phyloP scores from a whole-genome alignment of 140 eudicot genomes.

The Flaveria floridana region DNA sequence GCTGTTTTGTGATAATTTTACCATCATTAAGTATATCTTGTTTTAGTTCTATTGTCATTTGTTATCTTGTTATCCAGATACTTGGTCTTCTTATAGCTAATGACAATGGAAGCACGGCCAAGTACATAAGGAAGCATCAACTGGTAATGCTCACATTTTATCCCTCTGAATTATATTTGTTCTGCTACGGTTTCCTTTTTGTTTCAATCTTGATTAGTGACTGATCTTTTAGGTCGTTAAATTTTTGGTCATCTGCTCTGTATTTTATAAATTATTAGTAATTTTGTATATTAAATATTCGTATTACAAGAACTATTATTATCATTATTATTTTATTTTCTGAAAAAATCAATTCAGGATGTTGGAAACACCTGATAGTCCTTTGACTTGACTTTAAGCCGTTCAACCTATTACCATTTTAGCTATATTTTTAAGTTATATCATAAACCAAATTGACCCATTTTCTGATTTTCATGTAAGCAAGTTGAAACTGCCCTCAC shows the following conservation, averaged over 20 bases:
- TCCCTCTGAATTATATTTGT: conserved; percentile 4
- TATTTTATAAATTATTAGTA: neutral
- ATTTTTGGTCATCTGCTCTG: neutral
- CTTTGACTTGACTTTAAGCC: neutral
- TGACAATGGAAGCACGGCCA: conserved; percentile 96
- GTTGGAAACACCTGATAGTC: neutral
- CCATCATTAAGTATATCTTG: neutral
- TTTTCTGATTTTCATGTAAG: neutral
- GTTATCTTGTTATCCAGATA: conserved; percentile 52
- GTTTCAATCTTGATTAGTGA: neutral
- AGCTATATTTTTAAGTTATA: neutral
- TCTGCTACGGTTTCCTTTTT: neutral
- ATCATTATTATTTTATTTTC: neutral
- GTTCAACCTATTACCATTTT: neutral
- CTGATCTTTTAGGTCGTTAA: neutral
- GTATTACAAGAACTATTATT: neutral
- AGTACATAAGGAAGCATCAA: conserved; percentile 80
- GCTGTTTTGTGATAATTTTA: conserved; percentile 11
- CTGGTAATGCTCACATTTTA: conserved; percentile 53
- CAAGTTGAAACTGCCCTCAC: neutral
- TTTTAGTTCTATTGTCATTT: neutral
- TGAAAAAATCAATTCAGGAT: neutral
- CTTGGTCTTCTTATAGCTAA: conserved; percentile 87
- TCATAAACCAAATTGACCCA: neutral
- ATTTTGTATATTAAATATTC: neutral